These are phyloP conservation scores for Candida sp. DNA, from an alignment of 1,139 yeast species.

Conservation along the genomic window DNA sequence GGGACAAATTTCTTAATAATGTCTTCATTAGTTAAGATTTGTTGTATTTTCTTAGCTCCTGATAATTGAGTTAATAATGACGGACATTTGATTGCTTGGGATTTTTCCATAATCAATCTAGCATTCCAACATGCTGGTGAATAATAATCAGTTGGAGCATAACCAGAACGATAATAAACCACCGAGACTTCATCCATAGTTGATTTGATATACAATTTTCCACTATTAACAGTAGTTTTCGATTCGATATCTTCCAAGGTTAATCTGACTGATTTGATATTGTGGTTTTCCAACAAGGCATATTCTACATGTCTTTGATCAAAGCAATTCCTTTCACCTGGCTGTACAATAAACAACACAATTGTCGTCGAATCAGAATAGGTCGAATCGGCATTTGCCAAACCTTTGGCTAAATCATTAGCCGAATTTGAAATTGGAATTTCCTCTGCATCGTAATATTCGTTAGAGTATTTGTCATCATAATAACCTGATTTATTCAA, in stretches of 20 bases:
- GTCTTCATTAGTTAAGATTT: slow-evolving; percentile 61
- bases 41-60: slow-evolving; percentile 93
- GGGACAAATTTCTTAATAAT: slow-evolving; percentile 48
- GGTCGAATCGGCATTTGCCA: slow-evolving; percentile 61
- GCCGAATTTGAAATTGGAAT: slow-evolving; percentile 70
- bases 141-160: slow-evolving; percentile 74
- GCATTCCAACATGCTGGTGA: slow-evolving; percentile 67
- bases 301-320: slow-evolving; percentile 89
- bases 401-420: slow-evolving; percentile 60
- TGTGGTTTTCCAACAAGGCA: slow-evolving; percentile 52
- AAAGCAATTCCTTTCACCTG: slow-evolving; percentile 81
- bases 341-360: slow-evolving; percentile 80
- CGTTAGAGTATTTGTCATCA: slow-evolving; percentile 28
- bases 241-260: slow-evolving; percentile 59
- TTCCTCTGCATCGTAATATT: slow-evolving; percentile 43
- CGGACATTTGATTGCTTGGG: slow-evolving; percentile 88
- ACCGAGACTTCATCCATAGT: slow-evolving; percentile 76
- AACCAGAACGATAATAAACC: slow-evolving; percentile 88
- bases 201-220: slow-evolving; percentile 47
- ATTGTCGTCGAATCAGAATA: slow-evolving; percentile 48
- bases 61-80: slow-evolving; percentile 83
- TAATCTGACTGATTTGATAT: slow-evolving; percentile 60
- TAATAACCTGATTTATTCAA: slow-evolving; percentile 58
- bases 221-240: slow-evolving; percentile 36
- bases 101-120: slow-evolving; percentile 65